Conservation (phyloP, 305 asterid species). For the Nicotiana rustica region DNA sequence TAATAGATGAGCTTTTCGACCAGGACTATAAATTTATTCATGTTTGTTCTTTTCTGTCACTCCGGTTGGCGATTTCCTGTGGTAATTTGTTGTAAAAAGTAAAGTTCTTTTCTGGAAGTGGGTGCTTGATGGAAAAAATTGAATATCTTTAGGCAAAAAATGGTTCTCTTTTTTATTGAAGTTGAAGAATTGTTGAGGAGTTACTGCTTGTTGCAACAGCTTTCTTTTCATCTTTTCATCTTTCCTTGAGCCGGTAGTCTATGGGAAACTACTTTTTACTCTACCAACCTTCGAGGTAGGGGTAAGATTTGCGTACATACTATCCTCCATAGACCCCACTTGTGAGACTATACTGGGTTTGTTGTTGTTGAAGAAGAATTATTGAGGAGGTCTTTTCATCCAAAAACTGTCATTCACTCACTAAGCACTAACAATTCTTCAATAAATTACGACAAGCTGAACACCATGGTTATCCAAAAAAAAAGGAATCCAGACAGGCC, state of each 20-base stretch:
- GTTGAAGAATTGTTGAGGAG: neutral
- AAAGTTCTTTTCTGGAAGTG: neutral
- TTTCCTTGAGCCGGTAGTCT: too few relatives aligned
- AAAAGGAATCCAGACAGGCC: neutral
- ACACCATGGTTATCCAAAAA: neutral
- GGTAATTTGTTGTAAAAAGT: neutral
- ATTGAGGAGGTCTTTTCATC: neutral
- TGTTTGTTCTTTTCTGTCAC: conserved; percentile 23
- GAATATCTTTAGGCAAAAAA: neutral
- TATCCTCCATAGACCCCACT: too few relatives aligned
- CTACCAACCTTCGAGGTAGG: too few relatives aligned
- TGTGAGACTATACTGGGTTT: too few relatives aligned
- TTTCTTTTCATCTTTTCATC: neutral
- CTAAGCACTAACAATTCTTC: neutral
- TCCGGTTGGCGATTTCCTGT: neutral
- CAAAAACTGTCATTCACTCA: neutral
- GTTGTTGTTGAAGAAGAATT: neutral
- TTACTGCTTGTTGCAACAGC: too few relatives aligned
- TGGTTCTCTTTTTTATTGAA: neutral
- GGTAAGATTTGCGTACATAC: too few relatives aligned
- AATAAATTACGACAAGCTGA: neutral
- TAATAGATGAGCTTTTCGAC: neutral
- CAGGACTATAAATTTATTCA: neutral
- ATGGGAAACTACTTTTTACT: too few relatives aligned
- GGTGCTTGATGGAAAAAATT: neutral